Percentiles rank a stretch among this genome's conserved stretches.
These are phyloP conservation scores for Pseudohalonectria lignicola DNA, from an alignment of 2,329 filamentous ascomycete genomes.

Conservation along the genomic window DNA sequence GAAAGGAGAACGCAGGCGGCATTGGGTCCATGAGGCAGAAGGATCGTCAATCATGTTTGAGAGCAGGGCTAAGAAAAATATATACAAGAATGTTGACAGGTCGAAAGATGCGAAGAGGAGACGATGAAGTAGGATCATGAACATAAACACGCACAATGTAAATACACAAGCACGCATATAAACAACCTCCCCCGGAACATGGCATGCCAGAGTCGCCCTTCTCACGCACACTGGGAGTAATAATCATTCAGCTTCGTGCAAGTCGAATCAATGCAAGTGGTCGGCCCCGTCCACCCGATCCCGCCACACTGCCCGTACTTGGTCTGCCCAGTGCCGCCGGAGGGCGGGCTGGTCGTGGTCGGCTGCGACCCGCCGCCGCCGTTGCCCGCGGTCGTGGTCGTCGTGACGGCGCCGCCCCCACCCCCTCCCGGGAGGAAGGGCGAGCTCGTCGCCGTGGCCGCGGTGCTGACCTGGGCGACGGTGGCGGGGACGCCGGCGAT, in stretches of 20 bases:
- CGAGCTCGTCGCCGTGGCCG: constrained; percentile 3
- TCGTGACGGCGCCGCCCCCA: background rate
- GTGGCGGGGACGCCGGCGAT: constrained; percentile 20
- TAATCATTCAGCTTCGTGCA: constrained; percentile 1
- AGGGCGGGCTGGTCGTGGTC: background rate
- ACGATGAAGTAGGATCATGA: too few relatives aligned
- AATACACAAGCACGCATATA: too few relatives aligned
- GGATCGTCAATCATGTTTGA: too few relatives aligned
- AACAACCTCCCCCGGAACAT: too few relatives aligned
- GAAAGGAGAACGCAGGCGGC: too few relatives aligned
- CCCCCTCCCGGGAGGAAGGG: background rate
- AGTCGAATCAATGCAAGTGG: background rate
- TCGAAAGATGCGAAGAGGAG: too few relatives aligned
- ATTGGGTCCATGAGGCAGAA: too few relatives aligned
- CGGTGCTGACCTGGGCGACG: constrained; percentile 1
- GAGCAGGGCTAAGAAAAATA: too few relatives aligned
- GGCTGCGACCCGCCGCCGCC: background rate
- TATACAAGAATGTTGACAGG: too few relatives aligned
- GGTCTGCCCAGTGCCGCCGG: background rate
- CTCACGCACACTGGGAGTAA: constrained; percentile 3
- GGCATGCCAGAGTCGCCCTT: too few relatives aligned
- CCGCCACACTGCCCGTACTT: constrained; percentile 3
- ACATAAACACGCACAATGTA: too few relatives aligned
- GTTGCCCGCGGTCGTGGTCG: background rate
- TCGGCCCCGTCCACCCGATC: constrained; percentile 1